These are phyloP conservation scores for Porodaedalea pini DNA, from an alignment of 1,284 basidiomycete species.

Conservation along the genomic window DNA sequence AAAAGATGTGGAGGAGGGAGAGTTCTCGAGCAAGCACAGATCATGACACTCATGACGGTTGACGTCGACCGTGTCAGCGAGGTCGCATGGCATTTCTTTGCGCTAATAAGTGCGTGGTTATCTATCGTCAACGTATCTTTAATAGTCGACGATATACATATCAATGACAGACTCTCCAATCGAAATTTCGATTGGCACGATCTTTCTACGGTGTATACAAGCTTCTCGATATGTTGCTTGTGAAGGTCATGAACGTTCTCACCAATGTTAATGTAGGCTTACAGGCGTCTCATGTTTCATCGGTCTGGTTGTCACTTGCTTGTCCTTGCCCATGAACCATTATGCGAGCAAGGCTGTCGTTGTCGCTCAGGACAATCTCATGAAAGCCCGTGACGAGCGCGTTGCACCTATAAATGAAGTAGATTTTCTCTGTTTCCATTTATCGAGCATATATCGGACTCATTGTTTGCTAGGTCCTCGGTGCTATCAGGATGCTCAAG, in stretches of 20 bases:
- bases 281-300: conserved; percentile 68
- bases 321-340: conserved; percentile 88
- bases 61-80: conserved; percentile 89
- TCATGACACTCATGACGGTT: conserved; percentile 86
- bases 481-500: conserved; percentile 92
- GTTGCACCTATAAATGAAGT: conserved; percentile 92
- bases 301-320: conserved; percentile 77
- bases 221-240: conserved; percentile 57
- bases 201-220: conserved; percentile 82
- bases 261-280: background rate
- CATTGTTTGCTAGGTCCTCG: conserved; percentile 57
- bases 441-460: background rate
- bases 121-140: too few relatives aligned
- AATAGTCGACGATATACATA: too few relatives aligned
- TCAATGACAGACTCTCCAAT: conserved; percentile 69
- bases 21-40: conserved; percentile 88
- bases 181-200: conserved; percentile 76
- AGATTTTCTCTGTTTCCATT: conserved; percentile 11
- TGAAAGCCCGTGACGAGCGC: conserved; percentile 89
- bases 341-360: conserved; percentile 84
- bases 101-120: conserved; percentile 48
- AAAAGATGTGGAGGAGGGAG: conserved; percentile 62
- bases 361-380: conserved; percentile 80
- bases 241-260: background rate
- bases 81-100: conserved; percentile 76